Base-by-base conservation (phyloP, 176 grass and related monocot genomes). In the Elymus sibiricus region DNA sequence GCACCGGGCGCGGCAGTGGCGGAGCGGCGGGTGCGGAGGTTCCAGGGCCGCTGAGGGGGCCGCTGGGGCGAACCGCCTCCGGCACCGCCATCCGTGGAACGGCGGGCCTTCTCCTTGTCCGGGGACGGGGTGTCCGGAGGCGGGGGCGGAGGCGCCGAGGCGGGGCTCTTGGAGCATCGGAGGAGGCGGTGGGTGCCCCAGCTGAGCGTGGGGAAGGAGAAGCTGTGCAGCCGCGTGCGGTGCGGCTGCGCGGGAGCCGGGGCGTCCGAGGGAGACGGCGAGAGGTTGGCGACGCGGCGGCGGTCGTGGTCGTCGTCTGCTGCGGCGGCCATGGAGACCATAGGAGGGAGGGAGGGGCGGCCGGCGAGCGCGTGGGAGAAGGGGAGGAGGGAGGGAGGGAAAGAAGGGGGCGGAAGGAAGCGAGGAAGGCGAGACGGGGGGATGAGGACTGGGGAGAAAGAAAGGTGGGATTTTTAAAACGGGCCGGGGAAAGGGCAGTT, bases 141-240 rank as follows among this genome's bases (percentile, higher is more conserved):
- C 13, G 69, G 2, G 4, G 67, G 38, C 0, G 37, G 26, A 5
- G 89, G n/a, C 39, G 77, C 49, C 4, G 85, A 77, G 19, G 77
- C 28, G 29, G 69, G 22, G 39, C 25, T 77, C 79, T 89, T 92
- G 79, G 90, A 51, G 83, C 90, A 92, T 24, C 90, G 90, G 79
- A 92, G 90, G 74, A 92, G 79, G 66, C 90, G 90, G 71, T 89
- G 87, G 9, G 90, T 86, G 64, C 87, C 90, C 90, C 90, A 92
- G 90, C 83, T 92, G 79, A 92, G 74, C 40, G 78, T 83, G 6
- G 87, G 86, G 79, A 92, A 92, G 59, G 83, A 83, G 90, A 92
- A 92, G 34, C 76, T 66, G 87, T 92, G 90, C 7, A 92, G 87
- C 27, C 74, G 46, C 46, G 46, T 79, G 40, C 87, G 90, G 7